Base-by-base conservation (phyloP, 1,284 basidiomycete species). In the Chondrostereum purpureum region DNA sequence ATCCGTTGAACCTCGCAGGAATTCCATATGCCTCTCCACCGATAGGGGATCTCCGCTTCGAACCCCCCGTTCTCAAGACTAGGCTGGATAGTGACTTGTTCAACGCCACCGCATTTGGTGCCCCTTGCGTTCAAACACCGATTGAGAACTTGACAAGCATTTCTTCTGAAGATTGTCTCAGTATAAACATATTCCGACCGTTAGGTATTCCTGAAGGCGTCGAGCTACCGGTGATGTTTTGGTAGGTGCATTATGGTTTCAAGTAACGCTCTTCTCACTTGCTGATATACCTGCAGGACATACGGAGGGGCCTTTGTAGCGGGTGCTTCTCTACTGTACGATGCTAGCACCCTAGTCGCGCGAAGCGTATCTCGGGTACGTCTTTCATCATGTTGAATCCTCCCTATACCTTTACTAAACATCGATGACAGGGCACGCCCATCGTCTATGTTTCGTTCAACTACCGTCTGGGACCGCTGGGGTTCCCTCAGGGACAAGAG, bases 361-460 rank as follows among this genome's bases (percentile, higher is more conserved):
- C 68, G 69, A 42, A 75, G 73, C 40, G 60, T 73, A 6, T 49
- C 57, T 36, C 61, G 75, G 36, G 73, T 75, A 56, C n/a, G n/a
- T n/a, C n/a, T n/a, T n/a, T n/a, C n/a, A n/a, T n/a, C 16, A 5
- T 18, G 39, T n/a, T 16, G 10, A 34, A 16, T 19, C 11, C 23
- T 13, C 11, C 12, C 14, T n/a, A n/a, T n/a, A n/a, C n/a, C n/a
- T n/a, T n/a, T n/a, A n/a, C n/a, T n/a, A n/a, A n/a, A n/a, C n/a
- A n/a, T n/a, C n/a, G 22, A n/a, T n/a, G n/a, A 16, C 46, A 75
- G 70, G 72, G 68, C 23, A 75, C 71, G 2, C 75, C 74, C 11
- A 53, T 80, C 24, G 64, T 81, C n/a, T 75, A 76, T 41, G 77
- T 80, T 33, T 74, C 68, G 20, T 55, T 72, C 52, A 69, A 72